Base-by-base conservation (phyloP, 148 eudicot species). In the Amaranthus palmeri region DNA sequence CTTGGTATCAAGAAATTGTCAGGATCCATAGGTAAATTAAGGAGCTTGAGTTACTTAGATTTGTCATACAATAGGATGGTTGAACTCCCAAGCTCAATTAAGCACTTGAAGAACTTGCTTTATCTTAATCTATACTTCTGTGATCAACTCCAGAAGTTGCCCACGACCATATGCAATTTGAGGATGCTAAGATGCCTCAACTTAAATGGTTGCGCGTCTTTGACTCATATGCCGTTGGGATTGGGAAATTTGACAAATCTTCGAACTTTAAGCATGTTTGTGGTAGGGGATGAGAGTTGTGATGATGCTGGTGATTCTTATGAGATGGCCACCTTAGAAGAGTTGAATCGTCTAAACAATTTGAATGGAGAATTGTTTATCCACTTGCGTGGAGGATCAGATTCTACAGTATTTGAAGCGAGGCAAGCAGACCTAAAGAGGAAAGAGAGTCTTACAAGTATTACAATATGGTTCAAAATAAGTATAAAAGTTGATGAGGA, bases 161-260 rank as follows among this genome's bases (percentile, higher is more conserved):
- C 77, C 1, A 42, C 1, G 7, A 66, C 43, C 40, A 8, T 74
- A 11, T 36, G 51, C 44, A 10, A 45, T 6, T 40, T 74, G 48
- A 11, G 11, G 25, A 74, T 42, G 10, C 62, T 68, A 18, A 62
- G 78, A 9, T 15, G 61, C 54, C 78, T 76, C 4, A 25, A 45
- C 7, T 47, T 76, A 44, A 5, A n/a, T 7, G 55, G 41, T 1
- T 55, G 69, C 45, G 3, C 0, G 0, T 3, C 5, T 7, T 61
- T 68, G 68, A 75, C 45, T 1, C 68, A 69, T 18, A 58, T 75
- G 72, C 78, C 78, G 4, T 8, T 13, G 48, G 78, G 68, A 41
- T 25, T 75, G 48, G 14, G 73, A 0, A 51, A 69, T 7, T 41
- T 75, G 78, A 75, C 73, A 6, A 15, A 64, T 14, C 66, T 74